A percentile compares a stretch with the other conserved stretches of the same genome.
phyloP scores from a whole-genome alignment of 2,329 filamentous ascomycete genomes.

The Myriosclerotinia duriaeana region DNA sequence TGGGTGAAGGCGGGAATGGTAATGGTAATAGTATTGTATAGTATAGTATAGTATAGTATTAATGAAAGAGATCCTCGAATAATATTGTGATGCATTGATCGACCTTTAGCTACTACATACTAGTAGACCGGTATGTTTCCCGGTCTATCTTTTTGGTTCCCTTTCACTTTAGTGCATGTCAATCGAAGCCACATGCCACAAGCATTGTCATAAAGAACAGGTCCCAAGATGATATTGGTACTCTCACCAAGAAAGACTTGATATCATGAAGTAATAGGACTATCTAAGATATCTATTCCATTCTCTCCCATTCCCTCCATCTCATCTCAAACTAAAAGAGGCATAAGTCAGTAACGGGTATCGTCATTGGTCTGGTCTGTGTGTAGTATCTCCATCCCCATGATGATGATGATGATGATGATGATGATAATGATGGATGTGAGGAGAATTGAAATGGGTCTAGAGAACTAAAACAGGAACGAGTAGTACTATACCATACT shows the following conservation, averaged over 20 bases:
- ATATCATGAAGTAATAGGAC: not conserved
- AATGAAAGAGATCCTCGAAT: not conserved
- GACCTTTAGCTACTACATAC: not conserved
- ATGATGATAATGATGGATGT: no score
- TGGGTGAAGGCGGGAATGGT: not conserved
- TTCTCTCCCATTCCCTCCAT: not conserved
- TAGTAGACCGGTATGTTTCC: no score
- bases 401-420: no score
- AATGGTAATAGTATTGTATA: no score
- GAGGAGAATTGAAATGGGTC: constrained; percentile 22
- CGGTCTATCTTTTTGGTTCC: not conserved
- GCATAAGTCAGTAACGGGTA: constrained; percentile 1
- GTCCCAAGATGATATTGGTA: constrained; percentile 1
- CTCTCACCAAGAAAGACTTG: not conserved
- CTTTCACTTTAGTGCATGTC: constrained; percentile 14
- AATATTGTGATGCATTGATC: constrained; percentile 1
- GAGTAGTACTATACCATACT: no score
- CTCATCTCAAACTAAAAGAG: not conserved
- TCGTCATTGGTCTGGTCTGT: constrained; percentile 17
- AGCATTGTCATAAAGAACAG: constrained; percentile 10
- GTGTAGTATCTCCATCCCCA: not conserved
- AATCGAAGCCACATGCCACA: constrained; percentile 20
- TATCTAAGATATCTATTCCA: not conserved
- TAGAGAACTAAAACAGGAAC: constrained; percentile 18
- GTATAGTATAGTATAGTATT: no score